Evolutionary conservation across 805 yeast species (phyloP).

Genomic region (Phaffomyces thermotolerans): DNA sequence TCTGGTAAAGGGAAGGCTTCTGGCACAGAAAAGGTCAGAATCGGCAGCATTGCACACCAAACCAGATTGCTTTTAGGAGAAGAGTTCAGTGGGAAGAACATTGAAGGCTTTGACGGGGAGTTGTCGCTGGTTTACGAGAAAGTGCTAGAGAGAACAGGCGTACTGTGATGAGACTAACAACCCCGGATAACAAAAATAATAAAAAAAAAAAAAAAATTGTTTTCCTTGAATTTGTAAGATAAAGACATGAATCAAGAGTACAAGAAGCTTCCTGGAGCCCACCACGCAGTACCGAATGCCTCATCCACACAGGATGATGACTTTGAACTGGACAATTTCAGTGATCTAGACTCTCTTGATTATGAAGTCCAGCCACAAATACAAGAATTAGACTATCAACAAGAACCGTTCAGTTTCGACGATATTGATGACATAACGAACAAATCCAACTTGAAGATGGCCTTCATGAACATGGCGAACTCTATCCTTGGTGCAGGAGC

Average conservation of each 20-base stretch:
- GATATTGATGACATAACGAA: slow-evolving; percentile 11
- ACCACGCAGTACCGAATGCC: not conserved
- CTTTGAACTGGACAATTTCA: slow-evolving; percentile 17
- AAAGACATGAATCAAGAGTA: not conserved
- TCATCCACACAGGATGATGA: not conserved
- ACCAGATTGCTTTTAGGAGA: slow-evolving; percentile 37
- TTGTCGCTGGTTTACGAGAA: slow-evolving; percentile 37
- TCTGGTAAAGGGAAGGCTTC: slow-evolving; percentile 31
- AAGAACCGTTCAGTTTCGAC: slow-evolving; percentile 14
- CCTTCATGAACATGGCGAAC: slow-evolving; percentile 96
- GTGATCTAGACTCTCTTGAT: slow-evolving; percentile 20
- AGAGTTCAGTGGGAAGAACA: slow-evolving; percentile 25
- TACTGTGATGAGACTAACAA: too few species aligned
- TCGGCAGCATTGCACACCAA: slow-evolving; percentile 39
- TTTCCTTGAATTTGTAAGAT: not conserved
- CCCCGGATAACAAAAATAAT: too few species aligned
- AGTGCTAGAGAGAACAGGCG: slow-evolving; percentile 31
- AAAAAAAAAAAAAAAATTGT: too few species aligned
- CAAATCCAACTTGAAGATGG: slow-evolving; percentile 67
- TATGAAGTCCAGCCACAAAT: slow-evolving; percentile 11
- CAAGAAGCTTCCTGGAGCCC: not conserved
- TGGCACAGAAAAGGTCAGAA: slow-evolving; percentile 40
- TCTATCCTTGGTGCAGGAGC: slow-evolving; percentile 94
- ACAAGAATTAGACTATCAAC: slow-evolving; percentile 5
- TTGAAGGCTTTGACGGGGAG: slow-evolving; percentile 39